Conservation (phyloP, 1,139 yeast genomes). For the Yamadazyma dendronema region DNA sequence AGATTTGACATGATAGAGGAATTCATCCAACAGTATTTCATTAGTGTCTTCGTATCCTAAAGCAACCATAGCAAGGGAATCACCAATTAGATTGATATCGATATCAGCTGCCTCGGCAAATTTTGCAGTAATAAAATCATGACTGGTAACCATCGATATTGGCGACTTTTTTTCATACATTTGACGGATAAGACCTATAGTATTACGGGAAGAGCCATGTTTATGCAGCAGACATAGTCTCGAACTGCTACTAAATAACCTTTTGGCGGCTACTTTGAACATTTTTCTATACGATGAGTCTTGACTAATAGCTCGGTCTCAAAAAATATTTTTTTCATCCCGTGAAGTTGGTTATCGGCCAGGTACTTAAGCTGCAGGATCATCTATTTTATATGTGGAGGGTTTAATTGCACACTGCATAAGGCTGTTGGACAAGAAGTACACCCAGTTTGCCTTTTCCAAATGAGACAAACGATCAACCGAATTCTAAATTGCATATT, state of each 20-base stretch:
- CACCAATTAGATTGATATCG: constrained; percentile 82
- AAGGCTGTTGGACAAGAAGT: too few relatives aligned
- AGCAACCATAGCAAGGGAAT: constrained; percentile 89
- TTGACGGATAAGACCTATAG: constrained; percentile 43
- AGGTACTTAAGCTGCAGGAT: neutral
- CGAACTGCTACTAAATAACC: constrained; percentile 3
- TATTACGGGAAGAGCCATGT: constrained; percentile 20
- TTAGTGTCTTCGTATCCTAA: constrained; percentile 80
- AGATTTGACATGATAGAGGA: constrained; percentile 71
- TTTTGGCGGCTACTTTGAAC: constrained; percentile 1
- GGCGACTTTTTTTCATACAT: constrained; percentile 47
- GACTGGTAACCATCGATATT: constrained; percentile 78
- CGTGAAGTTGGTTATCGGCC: neutral
- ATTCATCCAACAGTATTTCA: constrained; percentile 73
- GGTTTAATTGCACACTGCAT: too few relatives aligned
- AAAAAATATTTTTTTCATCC: neutral
- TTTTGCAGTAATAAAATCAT: constrained; percentile 76
- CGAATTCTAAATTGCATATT: too few relatives aligned
- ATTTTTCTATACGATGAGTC: neutral
- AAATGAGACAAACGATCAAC: too few relatives aligned
- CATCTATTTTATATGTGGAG: too few relatives aligned
- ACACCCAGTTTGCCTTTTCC: too few relatives aligned
- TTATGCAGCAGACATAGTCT: constrained; percentile 12
- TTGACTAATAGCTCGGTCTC: constrained; percentile 1
- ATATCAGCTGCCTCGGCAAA: constrained; percentile 68